Base-by-base conservation (phyloP, 1,139 yeast species). In the Blastobotrys indianensis region DNA sequence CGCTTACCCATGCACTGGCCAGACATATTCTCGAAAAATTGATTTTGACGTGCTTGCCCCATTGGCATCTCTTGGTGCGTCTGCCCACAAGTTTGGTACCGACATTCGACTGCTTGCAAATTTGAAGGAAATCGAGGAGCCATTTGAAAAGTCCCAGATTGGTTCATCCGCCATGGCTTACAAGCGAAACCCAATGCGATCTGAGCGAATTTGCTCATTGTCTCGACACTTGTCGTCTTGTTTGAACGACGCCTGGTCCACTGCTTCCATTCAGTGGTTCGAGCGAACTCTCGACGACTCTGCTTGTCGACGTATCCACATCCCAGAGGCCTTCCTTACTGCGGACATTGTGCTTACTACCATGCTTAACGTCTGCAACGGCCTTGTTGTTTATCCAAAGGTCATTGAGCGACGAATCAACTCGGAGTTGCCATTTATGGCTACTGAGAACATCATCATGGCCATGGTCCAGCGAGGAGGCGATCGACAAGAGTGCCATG, bases 121-220 rank as follows among this genome's bases (percentile, higher is more conserved):
- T 70, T 79, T 92, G 73, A 92, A 92, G 73, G 98, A 92, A 73
- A 72, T 92, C 56, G 98, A 94, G 73, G 99, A 92, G 69, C 99
- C 99, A 28, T 94, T 92, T 66, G 98, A 92, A 74, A 87, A 86
- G 71, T 81, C 92, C 20, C 99, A 92, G 74, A 92, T 92, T 64
- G 99, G 99, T 36, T 90, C 97, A 16, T 79, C 90, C 49, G 98
- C 98, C 37, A 92, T 92, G 99, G 99, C 99, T 28, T 92, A 92
- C 76, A 92, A 92, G 79, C 85, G 99, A 73, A 92, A 92, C 74
- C 99, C 99, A 68, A 92, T 92, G 99, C 84, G 99, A 74, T 84
- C 94, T 65, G 99, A 92, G 74, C 83, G 99, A 68, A 97, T 92
- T 51, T 92, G 99, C 72, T 92, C 98, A 23, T 77, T 94, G 57